These are phyloP conservation scores for Zymoseptoria tritici DNA, from an alignment of 2,329 filamentous ascomycete species.

Conservation along the genomic window DNA sequence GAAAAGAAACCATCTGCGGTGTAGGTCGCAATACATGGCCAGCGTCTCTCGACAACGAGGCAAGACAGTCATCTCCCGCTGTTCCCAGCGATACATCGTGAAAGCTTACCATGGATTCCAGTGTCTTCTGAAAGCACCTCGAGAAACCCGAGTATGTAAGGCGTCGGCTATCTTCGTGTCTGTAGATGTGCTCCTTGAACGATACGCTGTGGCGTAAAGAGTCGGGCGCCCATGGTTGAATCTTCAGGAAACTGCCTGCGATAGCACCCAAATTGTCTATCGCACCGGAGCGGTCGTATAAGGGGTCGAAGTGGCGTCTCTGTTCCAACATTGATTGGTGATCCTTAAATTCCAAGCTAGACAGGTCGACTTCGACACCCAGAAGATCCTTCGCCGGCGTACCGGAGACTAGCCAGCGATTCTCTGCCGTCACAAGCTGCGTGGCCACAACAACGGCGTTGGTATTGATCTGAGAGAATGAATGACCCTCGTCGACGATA, in stretches of 20 bases:
- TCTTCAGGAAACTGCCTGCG: constrained; percentile 62
- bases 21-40: background rate
- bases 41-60: background rate
- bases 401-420: constrained; percentile 83
- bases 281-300: constrained; percentile 35
- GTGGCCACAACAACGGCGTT: constrained; percentile 49
- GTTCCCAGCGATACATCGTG: background rate
- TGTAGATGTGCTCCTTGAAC: constrained; percentile 65
- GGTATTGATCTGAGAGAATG: constrained; percentile 63
- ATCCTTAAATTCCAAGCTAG: constrained; percentile 7
- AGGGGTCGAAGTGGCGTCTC: constrained; percentile 33
- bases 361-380: constrained; percentile 59
- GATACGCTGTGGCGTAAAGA: constrained; percentile 39
- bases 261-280: constrained; percentile 58
- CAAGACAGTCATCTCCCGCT: background rate
- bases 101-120: constrained; percentile 56
- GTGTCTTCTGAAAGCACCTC: constrained; percentile 56
- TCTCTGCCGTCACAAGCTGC: constrained; percentile 51
- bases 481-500: constrained; percentile 89
- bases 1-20: background rate
- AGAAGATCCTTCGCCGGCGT: constrained; percentile 81
- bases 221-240: constrained; percentile 70
- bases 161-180: constrained; percentile 41
- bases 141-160: constrained; percentile 56
- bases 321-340: constrained; percentile 30